These are phyloP conservation scores for Diaporthe helianthi DNA, from an alignment of 2,329 filamentous ascomycete genomes.

Conservation along the genomic window DNA sequence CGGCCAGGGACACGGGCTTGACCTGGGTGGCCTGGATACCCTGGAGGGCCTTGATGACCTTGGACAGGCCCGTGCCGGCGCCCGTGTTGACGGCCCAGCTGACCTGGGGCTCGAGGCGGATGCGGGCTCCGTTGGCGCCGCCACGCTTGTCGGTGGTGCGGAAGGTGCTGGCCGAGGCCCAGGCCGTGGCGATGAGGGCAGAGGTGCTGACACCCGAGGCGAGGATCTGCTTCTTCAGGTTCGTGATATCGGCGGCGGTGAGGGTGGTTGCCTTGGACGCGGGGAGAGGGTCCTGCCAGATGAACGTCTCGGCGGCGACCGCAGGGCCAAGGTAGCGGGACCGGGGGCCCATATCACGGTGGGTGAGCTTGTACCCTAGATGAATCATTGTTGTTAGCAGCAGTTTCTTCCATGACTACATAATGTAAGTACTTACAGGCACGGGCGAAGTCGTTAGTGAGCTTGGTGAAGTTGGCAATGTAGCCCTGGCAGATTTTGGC, in stretches of 20 bases:
- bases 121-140: conserved; percentile 77
- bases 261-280: conserved; percentile 60
- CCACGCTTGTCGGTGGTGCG: conserved; percentile 78
- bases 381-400: not conserved
- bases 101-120: conserved; percentile 72
- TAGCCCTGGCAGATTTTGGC: conserved; percentile 74
- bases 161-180: conserved; percentile 72
- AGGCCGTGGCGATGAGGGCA: conserved; percentile 70
- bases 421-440: conserved; percentile 55
- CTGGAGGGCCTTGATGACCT: conserved; percentile 62
- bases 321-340: conserved; percentile 75
- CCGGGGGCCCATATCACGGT: conserved; percentile 76
- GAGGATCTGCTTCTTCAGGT: conserved; percentile 71
- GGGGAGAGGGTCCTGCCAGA: conserved; percentile 77
- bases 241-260: conserved; percentile 62
- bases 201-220: conserved; percentile 61
- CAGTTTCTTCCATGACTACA: not conserved
- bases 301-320: conserved; percentile 67
- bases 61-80: conserved; percentile 66
- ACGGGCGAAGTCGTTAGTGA: conserved; percentile 70
- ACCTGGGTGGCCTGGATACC: conserved; percentile 41
- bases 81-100: conserved; percentile 77
- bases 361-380: conserved; percentile 70
- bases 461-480: conserved; percentile 69
- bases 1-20: conserved; percentile 76